A percentile compares a stretch with the other conserved stretches of the same genome.
Evolutionary conservation across 495 filamentous ascomycete genomes (phyloP).

Genomic region (Entonaema liquescens): DNA sequence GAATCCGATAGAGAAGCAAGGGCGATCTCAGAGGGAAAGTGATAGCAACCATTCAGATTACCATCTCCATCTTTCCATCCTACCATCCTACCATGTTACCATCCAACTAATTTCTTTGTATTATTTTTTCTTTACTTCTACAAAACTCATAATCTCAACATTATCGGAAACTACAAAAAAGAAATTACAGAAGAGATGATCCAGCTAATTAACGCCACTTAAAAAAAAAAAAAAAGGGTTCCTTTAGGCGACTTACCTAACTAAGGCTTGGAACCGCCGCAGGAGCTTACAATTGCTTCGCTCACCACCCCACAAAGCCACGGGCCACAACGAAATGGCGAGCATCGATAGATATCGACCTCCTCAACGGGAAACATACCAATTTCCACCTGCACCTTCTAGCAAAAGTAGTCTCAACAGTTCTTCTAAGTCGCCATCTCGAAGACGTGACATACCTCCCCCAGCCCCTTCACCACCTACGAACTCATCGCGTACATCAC

Average conservation of each 20-base stretch:
- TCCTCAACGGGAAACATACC: constrained; percentile 55
- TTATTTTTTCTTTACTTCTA: constrained; percentile 1
- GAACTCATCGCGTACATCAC: constrained; percentile 58
- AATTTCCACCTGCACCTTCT: constrained; percentile 45
- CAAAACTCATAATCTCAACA: not conserved
- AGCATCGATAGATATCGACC: constrained; percentile 62
- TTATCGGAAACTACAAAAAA: not conserved
- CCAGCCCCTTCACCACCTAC: constrained; percentile 62
- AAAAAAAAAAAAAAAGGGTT: constrained; percentile 8
- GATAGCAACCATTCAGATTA: constrained; percentile 18
- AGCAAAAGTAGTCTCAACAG: constrained; percentile 36
- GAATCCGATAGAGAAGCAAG: constrained; percentile 36
- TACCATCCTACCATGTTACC: not conserved
- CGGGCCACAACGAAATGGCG: constrained; percentile 51
- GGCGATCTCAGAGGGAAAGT: constrained; percentile 27
- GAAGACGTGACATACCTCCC: constrained; percentile 61
- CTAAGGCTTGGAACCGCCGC: constrained; percentile 4
- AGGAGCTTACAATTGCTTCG: constrained; percentile 10
- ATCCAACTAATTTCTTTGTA: constrained; percentile 7
- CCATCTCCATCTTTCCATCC: not conserved
- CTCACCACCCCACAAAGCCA: not conserved
- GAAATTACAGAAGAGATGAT: constrained; percentile 16
- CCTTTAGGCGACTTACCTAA: constrained; percentile 7
- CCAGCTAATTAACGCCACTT: constrained; percentile 18
- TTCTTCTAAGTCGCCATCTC: constrained; percentile 54